Evolutionary conservation across 441 rosid genomes (phyloP).

Genomic region (Viola pubescens): DNA sequence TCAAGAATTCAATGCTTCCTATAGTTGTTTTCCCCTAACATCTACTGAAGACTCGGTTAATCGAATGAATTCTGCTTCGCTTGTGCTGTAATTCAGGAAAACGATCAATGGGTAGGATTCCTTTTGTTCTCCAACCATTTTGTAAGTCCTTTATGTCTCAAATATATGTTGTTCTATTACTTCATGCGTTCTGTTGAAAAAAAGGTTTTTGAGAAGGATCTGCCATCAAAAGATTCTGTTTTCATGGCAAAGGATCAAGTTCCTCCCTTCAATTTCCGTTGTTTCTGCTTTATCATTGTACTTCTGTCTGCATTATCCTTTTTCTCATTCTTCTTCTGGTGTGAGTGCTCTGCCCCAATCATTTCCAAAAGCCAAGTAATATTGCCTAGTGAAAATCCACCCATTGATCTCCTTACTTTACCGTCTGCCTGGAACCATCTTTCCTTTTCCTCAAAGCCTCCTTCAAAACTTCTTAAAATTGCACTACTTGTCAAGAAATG

Average conservation of each 20-base stretch:
- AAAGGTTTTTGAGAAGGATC: too few species aligned
- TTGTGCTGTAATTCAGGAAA: too few species aligned
- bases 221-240: neutral
- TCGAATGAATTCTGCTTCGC: too few species aligned
- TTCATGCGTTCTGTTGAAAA: too few species aligned
- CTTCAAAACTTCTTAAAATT: constrained; percentile 46
- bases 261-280: constrained; percentile 36
- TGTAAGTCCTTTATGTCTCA: too few species aligned
- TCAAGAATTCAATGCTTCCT: too few species aligned
- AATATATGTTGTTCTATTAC: too few species aligned
- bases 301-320: constrained; percentile 45
- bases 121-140: too few species aligned
- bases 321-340: constrained; percentile 45
- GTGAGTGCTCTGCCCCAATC: constrained; percentile 37
- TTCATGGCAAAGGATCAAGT: constrained; percentile 44
- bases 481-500: constrained; percentile 84
- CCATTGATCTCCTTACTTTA: constrained; percentile 46
- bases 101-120: too few species aligned
- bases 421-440: constrained; percentile 73
- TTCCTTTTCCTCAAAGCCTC: constrained; percentile 31
- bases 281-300: constrained; percentile 35
- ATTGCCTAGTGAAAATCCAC: constrained; percentile 24
- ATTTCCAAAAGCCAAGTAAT: constrained; percentile 23
- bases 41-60: too few species aligned
- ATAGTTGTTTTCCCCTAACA: too few species aligned